A percentile compares a stretch with the other conserved stretches of the same genome.
phyloP scores from a whole-genome alignment of 2,329 filamentous ascomycete genomes.

The Diplodia corticola region DNA sequence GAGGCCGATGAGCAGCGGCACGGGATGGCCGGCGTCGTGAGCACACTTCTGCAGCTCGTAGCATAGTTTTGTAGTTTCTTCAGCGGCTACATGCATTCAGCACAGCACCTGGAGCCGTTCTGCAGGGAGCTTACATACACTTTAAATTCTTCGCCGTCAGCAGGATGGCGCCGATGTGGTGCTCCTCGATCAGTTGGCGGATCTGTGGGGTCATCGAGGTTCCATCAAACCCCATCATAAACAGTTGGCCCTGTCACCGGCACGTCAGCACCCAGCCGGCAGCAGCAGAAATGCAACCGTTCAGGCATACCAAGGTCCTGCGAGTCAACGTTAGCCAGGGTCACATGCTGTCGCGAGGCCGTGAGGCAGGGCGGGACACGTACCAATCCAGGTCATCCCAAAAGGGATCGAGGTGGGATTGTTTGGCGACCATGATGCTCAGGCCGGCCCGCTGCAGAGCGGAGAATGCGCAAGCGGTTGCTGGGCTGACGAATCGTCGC shows the following conservation, averaged over 20 bases:
- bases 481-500: constrained; percentile 14
- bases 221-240: constrained; percentile 85
- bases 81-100: constrained; percentile 65
- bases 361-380: constrained; percentile 27
- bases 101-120: constrained; percentile 23
- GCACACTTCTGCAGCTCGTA: constrained; percentile 92
- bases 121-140: constrained; percentile 66
- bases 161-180: constrained; percentile 85
- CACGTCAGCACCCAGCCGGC: constrained; percentile 26
- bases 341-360: constrained; percentile 32
- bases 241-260: constrained; percentile 63
- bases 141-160: constrained; percentile 83
- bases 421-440: constrained; percentile 53
- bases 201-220: constrained; percentile 82
- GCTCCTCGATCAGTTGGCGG: constrained; percentile 73
- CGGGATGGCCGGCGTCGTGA: constrained; percentile 82
- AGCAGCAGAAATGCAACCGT: constrained; percentile 25
- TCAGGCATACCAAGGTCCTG: constrained; percentile 46
- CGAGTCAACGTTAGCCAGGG: constrained; percentile 38
- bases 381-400: constrained; percentile 79
- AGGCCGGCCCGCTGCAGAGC: constrained; percentile 40
- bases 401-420: constrained; percentile 48
- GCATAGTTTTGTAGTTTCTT: constrained; percentile 83
- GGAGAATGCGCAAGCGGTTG: not conserved
- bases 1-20: constrained; percentile 84